Evolutionary conservation across 306 rosid species (phyloP), one percentile per base, ranked within the genome.

Genomic region (Alnus rubra): DNA sequence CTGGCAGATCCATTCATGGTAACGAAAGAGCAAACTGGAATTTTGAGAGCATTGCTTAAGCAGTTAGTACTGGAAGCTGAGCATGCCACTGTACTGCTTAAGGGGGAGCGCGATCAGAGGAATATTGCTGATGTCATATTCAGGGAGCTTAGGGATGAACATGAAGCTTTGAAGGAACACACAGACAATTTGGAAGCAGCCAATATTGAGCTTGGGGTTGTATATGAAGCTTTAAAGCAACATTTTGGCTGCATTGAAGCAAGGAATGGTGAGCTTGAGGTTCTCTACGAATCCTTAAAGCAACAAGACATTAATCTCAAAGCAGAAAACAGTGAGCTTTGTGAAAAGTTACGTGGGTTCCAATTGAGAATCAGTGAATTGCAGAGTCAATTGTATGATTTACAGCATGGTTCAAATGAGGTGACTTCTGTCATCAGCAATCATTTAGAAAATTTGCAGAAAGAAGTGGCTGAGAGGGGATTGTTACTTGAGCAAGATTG

Each of bases 201-300:
- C 78, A 88, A 87, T 82, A 82, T 95, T 74, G 98, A 93, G 77
- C 91, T 91, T 76, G 71, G 80, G 56, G 90, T 91, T 90, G 85
- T 91, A 72, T 93, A 63, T 79, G 99, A 95, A 85, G 89, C 84
- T 76, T 51, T 80, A 47, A 90, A 85, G 82, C 88, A 85, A 70
- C 88, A 87, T 76, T 76, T 90, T 78, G 82, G 64, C 55, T 88
- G 76, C 39, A 56, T 82, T 87, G 93, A 82, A 78, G 87, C 86
- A 74, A 82, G 74, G 83, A 89, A 85, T 75, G 80, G 52, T 31
- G 87, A 87, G 81, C 87, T 91, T 77, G 92, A 86, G 79, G 87
- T 81, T 84, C 67, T 84, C 31, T 86, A 73, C 52, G 87, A 90
- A 74, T 82, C 88, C 63, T 76, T 89, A 55, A 90, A 84, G 85